phyloP scores from a whole-genome alignment of 2,329 filamentous ascomycete genomes.

The Fusarium multiceps region DNA sequence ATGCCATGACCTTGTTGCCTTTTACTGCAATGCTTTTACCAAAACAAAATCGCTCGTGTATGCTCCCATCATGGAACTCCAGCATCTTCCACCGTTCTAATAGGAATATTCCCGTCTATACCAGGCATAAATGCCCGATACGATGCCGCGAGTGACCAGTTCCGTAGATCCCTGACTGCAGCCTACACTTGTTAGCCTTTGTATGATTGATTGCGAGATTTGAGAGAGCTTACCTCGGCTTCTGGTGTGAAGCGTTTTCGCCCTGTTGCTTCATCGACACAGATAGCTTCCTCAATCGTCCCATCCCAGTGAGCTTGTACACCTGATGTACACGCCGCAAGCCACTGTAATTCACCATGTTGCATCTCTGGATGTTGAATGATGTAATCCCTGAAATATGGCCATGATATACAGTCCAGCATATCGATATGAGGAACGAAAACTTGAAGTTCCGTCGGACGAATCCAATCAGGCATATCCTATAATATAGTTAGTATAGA shows the following conservation, averaged over 20 bases:
- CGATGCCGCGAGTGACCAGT: slow-evolving; percentile 26
- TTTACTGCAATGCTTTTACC: fast-evolving
- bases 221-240: slow-evolving; percentile 4
- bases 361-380: slow-evolving; percentile 21
- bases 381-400: slow-evolving; percentile 9
- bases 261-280: not conserved
- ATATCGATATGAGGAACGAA: slow-evolving; percentile 22
- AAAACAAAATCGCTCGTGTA: not conserved
- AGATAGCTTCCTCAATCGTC: slow-evolving; percentile 6
- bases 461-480: slow-evolving; percentile 20
- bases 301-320: not conserved
- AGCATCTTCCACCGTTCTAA: not conserved
- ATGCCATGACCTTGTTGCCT: not conserved
- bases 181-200: not conserved
- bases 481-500: not conserved
- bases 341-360: slow-evolving; percentile 16
- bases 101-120: slow-evolving; percentile 28
- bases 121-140: slow-evolving; percentile 21
- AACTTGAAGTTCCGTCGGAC: slow-evolving; percentile 18
- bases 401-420: slow-evolving; percentile 26
- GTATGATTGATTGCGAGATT: too few species aligned
- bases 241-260: slow-evolving; percentile 4
- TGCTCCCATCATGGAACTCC: not conserved
- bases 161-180: not conserved
- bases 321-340: slow-evolving; percentile 9